These are phyloP conservation scores for Vigna unguiculata DNA, from an alignment of 306 rosid species.

Conservation along the genomic window DNA sequence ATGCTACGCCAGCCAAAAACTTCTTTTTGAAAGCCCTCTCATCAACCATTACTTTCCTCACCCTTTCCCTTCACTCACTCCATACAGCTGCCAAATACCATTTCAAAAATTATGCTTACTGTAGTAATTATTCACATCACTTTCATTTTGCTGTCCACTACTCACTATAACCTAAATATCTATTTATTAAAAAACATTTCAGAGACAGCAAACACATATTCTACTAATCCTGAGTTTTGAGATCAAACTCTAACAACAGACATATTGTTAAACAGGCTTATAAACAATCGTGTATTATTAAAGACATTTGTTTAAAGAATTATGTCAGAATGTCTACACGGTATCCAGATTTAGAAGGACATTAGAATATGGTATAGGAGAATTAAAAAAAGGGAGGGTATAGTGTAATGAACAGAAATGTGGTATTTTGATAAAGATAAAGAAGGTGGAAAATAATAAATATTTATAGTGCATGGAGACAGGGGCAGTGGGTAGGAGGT, in stretches of 20 bases:
- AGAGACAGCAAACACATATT: slow-evolving; percentile 1
- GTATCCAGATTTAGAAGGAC: no score
- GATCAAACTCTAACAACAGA: not conserved
- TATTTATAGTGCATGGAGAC: slow-evolving; percentile 23
- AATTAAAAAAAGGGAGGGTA: not conserved
- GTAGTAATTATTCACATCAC: slow-evolving; percentile 33
- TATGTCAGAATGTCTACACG: not conserved
- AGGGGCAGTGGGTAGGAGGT: slow-evolving; percentile 49
- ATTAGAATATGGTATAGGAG: not conserved
- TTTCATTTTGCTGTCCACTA: slow-evolving; percentile 45
- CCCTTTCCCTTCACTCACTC: slow-evolving; percentile 18
- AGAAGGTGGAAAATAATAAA: not conserved
- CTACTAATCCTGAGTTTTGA: not conserved
- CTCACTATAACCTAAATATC: not conserved
- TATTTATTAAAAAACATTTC: no score
- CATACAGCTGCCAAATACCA: slow-evolving; percentile 43
- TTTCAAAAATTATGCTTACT: slow-evolving; percentile 28
- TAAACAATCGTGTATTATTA: slow-evolving; percentile 22
- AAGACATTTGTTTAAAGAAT: slow-evolving; percentile 7
- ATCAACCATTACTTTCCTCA: slow-evolving; percentile 20
- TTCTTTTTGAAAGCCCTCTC: slow-evolving; percentile 13
- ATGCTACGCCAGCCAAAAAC: slow-evolving; percentile 12
- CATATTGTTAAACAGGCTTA: not conserved
- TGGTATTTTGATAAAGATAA: not conserved
- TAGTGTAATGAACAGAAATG: not conserved